Evolutionary conservation across 208 protist genomes (phyloP).

Genomic region (Willaertia magna): DNA sequence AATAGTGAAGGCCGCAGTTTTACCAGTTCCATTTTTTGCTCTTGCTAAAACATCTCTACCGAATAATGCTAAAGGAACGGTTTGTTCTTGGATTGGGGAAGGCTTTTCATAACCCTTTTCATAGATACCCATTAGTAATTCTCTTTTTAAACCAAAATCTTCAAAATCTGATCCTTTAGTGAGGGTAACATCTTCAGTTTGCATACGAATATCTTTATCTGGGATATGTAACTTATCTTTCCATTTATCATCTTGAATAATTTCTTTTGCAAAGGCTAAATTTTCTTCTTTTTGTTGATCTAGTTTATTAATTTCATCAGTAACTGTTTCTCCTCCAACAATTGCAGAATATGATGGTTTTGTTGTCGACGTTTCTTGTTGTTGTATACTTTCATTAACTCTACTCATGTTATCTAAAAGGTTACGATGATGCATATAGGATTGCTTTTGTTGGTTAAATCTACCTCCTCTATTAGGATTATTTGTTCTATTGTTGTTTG

Average conservation of each 20-base stretch:
- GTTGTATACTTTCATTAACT: not conserved
- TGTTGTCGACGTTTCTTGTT: not conserved
- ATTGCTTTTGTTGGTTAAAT: not conserved
- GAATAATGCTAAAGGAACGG: constrained; percentile 88
- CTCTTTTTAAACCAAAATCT: constrained; percentile 91
- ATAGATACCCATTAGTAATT: constrained; percentile 97
- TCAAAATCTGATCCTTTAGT: constrained; percentile 95
- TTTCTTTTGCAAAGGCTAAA: not conserved
- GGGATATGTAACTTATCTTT: constrained; percentile 25
- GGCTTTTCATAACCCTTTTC: constrained; percentile 96
- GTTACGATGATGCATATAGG: not conserved
- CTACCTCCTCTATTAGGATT: not conserved
- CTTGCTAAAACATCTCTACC: constrained; percentile 91
- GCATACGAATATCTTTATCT: constrained; percentile 61
- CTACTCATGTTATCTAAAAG: not conserved
- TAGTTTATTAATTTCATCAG: not conserved
- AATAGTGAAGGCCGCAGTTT: constrained; percentile 97
- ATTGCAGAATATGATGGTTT: not conserved
- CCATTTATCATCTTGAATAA: not conserved
- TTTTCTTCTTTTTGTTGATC: not conserved
- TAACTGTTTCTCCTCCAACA: not conserved
- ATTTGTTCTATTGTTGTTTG: not conserved
- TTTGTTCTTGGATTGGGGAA: constrained; percentile 94
- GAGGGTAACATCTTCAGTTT: constrained; percentile 91
- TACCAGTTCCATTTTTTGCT: constrained; percentile 99